Conservation (phyloP, 2,329 filamentous ascomycete species). For the Calonectria crousiana region DNA sequence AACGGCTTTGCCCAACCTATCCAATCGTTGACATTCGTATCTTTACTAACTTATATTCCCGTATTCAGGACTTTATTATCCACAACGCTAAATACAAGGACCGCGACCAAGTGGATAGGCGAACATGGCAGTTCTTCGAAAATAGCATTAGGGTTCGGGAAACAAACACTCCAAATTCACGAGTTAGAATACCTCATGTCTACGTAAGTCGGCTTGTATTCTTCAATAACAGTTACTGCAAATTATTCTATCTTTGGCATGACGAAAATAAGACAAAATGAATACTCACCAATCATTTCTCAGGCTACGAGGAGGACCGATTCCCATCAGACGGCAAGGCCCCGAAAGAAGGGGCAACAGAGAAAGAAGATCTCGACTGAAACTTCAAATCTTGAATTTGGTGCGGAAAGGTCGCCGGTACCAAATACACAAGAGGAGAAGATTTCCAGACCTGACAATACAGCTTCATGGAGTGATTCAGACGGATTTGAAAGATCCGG, state of each 20-base stretch:
- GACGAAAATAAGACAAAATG: neutral
- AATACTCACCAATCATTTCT: neutral
- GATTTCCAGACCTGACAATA: neutral
- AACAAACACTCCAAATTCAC: neutral
- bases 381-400: neutral
- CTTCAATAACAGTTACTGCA: neutral
- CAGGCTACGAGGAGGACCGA: neutral
- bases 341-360: neutral
- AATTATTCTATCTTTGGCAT: too few species aligned
- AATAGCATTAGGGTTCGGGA: neutral
- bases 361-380: neutral
- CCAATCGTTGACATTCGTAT: too few species aligned
- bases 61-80: neutral
- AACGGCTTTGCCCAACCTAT: neutral
- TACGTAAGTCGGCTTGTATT: neutral
- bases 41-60: neutral
- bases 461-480: neutral
- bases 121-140: neutral
- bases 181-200: neutral
- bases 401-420: neutral
- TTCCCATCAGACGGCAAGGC: neutral
- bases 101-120: neutral
- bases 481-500: neutral
- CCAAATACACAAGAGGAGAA: neutral
- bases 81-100: neutral